Percentiles rank a stretch among this genome's conserved stretches.
Evolutionary conservation across 2,329 filamentous ascomycete genomes (phyloP).

Genomic region (Xylariaceae sp.): DNA sequence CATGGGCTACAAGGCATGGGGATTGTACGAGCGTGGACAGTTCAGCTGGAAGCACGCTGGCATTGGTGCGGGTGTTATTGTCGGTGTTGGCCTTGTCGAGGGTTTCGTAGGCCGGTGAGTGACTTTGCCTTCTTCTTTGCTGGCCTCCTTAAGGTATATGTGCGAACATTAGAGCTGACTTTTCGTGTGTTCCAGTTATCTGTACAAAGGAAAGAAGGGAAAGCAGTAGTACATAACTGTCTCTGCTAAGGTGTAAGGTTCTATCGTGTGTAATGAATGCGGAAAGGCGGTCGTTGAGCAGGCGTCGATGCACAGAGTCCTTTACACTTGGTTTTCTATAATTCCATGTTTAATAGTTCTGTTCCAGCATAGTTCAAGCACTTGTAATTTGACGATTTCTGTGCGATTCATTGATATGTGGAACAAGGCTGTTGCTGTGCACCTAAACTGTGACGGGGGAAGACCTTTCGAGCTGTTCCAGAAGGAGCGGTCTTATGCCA

Average conservation of each 20-base stretch:
- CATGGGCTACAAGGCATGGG: constrained; percentile 53
- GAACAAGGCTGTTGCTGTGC: no score
- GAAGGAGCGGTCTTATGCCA: no score
- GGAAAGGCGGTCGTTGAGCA: constrained; percentile 4
- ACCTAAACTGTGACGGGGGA: no score
- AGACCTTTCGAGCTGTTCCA: no score
- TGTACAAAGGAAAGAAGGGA: constrained; percentile 29
- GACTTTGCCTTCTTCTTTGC: constrained; percentile 3
- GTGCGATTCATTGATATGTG: no score
- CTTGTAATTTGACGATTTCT: no score
- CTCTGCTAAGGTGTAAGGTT: neutral
- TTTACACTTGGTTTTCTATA: constrained; percentile 14
- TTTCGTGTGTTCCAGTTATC: constrained; percentile 17
- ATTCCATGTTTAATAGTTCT: constrained; percentile 11
- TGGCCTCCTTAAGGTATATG: no score
- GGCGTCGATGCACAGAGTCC: constrained; percentile 10
- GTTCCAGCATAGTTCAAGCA: constrained; percentile 1
- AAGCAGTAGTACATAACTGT: constrained; percentile 19
- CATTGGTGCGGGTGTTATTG: constrained; percentile 46
- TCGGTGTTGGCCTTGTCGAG: constrained; percentile 46
- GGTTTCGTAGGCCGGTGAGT: constrained; percentile 44
- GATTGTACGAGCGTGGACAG: constrained; percentile 48
- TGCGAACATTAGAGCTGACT: constrained; percentile 31
- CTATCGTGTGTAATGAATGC: constrained; percentile 3
- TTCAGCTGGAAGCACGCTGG: constrained; percentile 47